Base-by-base conservation (phyloP, 2,329 filamentous ascomycete genomes). In the Metarhizium album region DNA sequence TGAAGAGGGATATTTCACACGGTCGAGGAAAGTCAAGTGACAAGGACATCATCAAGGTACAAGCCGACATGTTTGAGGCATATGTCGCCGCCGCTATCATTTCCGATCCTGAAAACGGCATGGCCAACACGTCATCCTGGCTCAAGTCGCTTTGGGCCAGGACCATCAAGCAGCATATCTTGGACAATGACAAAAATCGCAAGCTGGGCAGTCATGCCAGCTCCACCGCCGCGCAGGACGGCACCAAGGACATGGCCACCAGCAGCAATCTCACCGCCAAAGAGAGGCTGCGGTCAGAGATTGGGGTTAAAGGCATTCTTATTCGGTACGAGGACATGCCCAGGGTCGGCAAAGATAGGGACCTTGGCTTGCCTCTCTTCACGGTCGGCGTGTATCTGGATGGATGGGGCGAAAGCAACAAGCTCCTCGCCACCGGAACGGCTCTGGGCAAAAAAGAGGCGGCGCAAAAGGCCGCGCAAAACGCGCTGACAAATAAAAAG, bases 11-110 rank as follows among this genome's bases (percentile, higher is more conserved):
- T 33, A 51, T 52, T 24, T 52, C 54, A 5, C 48, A 59, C 5
- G 60, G 62, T 8, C 57, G 55, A 20, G 59, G 59, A 14, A 61
- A 55, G 11, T 63, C 64, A 5, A 75, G 60, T 51, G 67, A 61
- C 62, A 83, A 76, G 63, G 77, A 75, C 42, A 74, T 78, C 53
- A 76, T 72, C 14, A 96, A 96, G 66, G 81, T 89, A 9, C 74
- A 86, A 51, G 90, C 84, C 8, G 91, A 97, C 62, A 76, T 96
- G 18, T 94, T 96, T 59, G 91, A 97, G 65, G 86, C 91, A 0
- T 96, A 94, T 59, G 80, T 95, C 16, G 90, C 86, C 8, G 90
- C 86, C 3, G 69, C 90, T 5, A 77, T 95, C 33, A 70, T 88
- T 2, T 82, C 84, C 1, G 79, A 89, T 58, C 74, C 80, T 0